These are phyloP conservation scores for Dictyostelium citrinum DNA, from an alignment of 78 protist genomes.

Conservation along the genomic window DNA sequence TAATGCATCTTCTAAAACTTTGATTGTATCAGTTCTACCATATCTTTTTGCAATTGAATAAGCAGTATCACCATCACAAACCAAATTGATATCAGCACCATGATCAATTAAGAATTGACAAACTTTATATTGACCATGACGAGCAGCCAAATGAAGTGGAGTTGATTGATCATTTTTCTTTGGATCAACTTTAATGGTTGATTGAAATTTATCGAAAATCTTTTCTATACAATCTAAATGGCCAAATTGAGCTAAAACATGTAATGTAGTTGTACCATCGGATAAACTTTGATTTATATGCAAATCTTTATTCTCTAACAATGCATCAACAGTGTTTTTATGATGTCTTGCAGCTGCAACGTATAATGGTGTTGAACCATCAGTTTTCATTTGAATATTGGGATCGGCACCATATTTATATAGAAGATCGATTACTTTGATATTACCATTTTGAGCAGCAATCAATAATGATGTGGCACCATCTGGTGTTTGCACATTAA, in stretches of 20 bases:
- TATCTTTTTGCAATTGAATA: constrained; percentile 42
- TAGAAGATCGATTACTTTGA: constrained; percentile 4
- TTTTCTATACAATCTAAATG: neutral
- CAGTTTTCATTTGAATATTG: constrained; percentile 52
- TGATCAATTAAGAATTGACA: constrained; percentile 16
- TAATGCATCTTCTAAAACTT: constrained; percentile 3
- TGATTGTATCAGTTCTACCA: constrained; percentile 70
- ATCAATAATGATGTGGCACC: constrained; percentile 63
- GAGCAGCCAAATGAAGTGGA: constrained; percentile 47
- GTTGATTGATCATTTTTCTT: constrained; percentile 10
- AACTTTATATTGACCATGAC: constrained; percentile 55
- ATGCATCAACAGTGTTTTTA: neutral
- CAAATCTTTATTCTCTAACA: neutral
- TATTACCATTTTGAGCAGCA: constrained; percentile 62
- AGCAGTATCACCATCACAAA: constrained; percentile 55
- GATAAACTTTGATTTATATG: neutral
- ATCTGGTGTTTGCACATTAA: constrained; percentile 19
- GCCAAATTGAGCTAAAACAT: constrained; percentile 44
- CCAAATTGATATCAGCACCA: constrained; percentile 11
- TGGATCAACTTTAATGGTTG: neutral
- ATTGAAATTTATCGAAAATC: neutral
- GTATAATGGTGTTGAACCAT: constrained; percentile 56
- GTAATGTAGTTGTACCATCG: constrained; percentile 35
- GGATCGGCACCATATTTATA: constrained; percentile 26
- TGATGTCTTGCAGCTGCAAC: constrained; percentile 23